phyloP scores from a whole-genome alignment of 2,329 filamentous ascomycete genomes.

The Diplodia sapinea region DNA sequence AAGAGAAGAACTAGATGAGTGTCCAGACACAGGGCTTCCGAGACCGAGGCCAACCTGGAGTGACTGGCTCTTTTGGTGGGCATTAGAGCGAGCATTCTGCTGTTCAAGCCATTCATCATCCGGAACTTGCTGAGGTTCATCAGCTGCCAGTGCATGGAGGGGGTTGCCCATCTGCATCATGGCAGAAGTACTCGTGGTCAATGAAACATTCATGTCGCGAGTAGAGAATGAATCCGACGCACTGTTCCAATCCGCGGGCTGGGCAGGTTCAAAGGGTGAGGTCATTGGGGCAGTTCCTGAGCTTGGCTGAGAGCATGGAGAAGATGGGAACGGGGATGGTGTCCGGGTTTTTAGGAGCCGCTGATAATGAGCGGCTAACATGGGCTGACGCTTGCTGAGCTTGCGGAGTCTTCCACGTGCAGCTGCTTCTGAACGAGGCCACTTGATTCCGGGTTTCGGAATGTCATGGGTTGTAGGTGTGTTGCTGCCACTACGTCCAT shows the following conservation, averaged over 20 bases:
- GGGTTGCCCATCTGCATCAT: constrained; percentile 59
- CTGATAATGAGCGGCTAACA: constrained; percentile 68
- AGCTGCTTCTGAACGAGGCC: constrained; percentile 64
- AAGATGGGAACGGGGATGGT: constrained; percentile 62
- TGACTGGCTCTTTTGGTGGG: constrained; percentile 59
- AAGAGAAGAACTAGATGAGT: constrained; percentile 37
- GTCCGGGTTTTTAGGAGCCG: constrained; percentile 65
- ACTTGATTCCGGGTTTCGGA: constrained; percentile 52
- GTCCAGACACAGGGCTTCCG: constrained; percentile 35
- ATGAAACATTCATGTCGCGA: constrained; percentile 57
- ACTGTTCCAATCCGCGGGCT: constrained; percentile 15
- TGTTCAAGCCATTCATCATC: constrained; percentile 50
- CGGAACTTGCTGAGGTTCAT: constrained; percentile 43
- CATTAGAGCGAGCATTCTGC: constrained; percentile 50
- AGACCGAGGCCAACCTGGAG: constrained; percentile 55
- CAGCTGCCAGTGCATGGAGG: constrained; percentile 52
- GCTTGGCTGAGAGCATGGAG: constrained; percentile 37
- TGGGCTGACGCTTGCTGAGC: constrained; percentile 66
- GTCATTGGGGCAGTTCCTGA: constrained; percentile 9
- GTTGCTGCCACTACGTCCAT: constrained; percentile 53
- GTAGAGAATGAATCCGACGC: constrained; percentile 49
- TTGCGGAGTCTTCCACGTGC: constrained; percentile 64
- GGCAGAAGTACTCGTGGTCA: constrained; percentile 57
- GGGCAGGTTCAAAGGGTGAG: constrained; percentile 20
- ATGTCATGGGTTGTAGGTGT: constrained; percentile 52